These are phyloP conservation scores for Geranium rotundifolium DNA, from an alignment of 345 rosid species.

Conservation along the genomic window DNA sequence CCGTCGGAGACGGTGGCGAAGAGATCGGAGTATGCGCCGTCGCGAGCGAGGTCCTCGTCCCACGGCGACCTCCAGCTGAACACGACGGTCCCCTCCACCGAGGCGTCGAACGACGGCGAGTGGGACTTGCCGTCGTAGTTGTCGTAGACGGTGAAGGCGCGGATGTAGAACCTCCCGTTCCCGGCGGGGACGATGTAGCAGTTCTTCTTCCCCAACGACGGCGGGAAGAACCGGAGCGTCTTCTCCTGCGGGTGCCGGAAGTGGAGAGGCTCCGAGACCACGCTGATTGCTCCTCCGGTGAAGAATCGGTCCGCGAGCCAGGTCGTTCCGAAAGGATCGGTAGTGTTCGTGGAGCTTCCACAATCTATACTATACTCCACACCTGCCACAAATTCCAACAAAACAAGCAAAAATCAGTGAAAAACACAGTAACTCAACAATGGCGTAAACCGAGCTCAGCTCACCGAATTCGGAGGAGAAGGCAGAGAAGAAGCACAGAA, in stretches of 20 bases:
- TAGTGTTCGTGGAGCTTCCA: slow-evolving; percentile 44
- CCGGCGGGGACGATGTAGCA: slow-evolving; percentile 75
- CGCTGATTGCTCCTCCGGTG: slow-evolving; percentile 60
- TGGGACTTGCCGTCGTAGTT: slow-evolving; percentile 90
- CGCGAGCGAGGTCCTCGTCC: slow-evolving; percentile 43
- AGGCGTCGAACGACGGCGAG: slow-evolving; percentile 73
- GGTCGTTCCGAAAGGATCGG: slow-evolving; percentile 55
- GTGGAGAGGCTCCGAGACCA: slow-evolving; percentile 83
- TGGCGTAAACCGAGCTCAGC: slow-evolving; percentile 11
- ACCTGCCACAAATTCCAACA: slow-evolving; percentile 28
- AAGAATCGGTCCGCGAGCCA: slow-evolving; percentile 79
- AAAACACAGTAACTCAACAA: background rate
- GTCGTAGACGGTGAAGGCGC: slow-evolving; percentile 93
- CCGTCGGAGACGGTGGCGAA: slow-evolving; percentile 70
- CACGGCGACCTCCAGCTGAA: slow-evolving; percentile 95
- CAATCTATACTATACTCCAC: slow-evolving; percentile 66
- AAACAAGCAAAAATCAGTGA: background rate
- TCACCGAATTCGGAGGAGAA: slow-evolving; percentile 1
- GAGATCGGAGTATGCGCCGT: slow-evolving; percentile 93
- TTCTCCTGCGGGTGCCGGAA: slow-evolving; percentile 60
- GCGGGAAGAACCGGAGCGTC: slow-evolving; percentile 78
- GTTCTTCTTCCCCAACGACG: slow-evolving; percentile 86
- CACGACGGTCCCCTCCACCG: slow-evolving; percentile 83
- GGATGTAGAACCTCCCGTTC: slow-evolving; percentile 84
- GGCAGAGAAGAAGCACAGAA: slow-evolving; percentile 3